These are phyloP conservation scores for Blepharisma stoltei DNA, from an alignment of 73 alveolate genomes.

Conservation along the genomic window DNA sequence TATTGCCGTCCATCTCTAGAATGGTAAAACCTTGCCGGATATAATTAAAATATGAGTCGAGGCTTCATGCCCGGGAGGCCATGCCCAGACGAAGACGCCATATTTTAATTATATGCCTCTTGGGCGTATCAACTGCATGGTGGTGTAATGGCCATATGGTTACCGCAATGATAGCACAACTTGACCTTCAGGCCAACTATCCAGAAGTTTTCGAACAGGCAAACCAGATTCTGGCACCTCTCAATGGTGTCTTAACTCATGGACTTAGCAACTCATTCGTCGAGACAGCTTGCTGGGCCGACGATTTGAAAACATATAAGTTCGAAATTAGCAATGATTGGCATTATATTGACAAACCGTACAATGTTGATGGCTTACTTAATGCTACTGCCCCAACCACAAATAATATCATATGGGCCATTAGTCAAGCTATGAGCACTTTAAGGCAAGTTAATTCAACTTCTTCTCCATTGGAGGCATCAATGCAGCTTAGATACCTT, in stretches of 20 bases:
- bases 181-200: background rate
- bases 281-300: conserved; percentile 31
- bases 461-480: background rate
- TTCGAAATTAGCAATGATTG: background rate
- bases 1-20: no score
- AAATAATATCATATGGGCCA: background rate
- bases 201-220: conserved; percentile 7
- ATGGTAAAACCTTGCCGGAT: no score
- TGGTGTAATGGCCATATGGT: conserved; percentile 27
- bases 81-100: no score
- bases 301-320: conserved; percentile 7
- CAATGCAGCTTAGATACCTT: conserved; percentile 42
- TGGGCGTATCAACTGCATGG: conserved; percentile 23
- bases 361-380: conserved; percentile 6
- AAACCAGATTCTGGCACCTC: background rate
- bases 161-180: conserved; percentile 25
- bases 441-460: background rate
- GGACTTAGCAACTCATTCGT: background rate
- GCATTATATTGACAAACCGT: conserved; percentile 20
- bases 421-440: background rate
- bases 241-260: conserved; percentile 23
- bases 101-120: no score
- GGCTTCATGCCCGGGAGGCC: no score
- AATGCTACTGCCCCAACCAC: background rate
- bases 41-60: no score